phyloP scores from a whole-genome alignment of 805 yeast species.

The Metschnikowia vanudenii region DNA sequence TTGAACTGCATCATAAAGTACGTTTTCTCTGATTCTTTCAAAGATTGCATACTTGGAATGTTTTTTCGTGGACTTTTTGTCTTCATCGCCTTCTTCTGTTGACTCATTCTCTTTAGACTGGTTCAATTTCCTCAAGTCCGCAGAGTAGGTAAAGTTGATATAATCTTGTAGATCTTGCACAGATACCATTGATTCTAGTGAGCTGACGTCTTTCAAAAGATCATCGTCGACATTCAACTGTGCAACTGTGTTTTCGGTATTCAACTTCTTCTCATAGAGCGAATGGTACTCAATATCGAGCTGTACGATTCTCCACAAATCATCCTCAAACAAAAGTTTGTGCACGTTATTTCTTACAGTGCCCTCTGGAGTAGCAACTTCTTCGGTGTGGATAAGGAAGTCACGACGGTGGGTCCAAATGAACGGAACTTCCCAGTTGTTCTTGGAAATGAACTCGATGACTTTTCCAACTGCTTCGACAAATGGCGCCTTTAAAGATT shows the following conservation, averaged over 20 bases:
- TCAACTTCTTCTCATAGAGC: slow-evolving; percentile 67
- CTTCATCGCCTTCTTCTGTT: slow-evolving; percentile 21
- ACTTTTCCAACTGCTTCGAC: slow-evolving; percentile 67
- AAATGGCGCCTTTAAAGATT: slow-evolving; percentile 50
- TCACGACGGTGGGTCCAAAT: slow-evolving; percentile 96
- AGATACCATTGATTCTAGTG: slow-evolving; percentile 67
- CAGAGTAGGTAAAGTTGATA: slow-evolving; percentile 69
- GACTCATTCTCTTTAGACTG: slow-evolving; percentile 28
- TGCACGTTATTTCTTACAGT: slow-evolving; percentile 37
- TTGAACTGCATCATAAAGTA: slow-evolving; percentile 61
- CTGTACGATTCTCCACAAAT: slow-evolving; percentile 86
- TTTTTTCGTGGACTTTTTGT: slow-evolving; percentile 36
- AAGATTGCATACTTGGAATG: slow-evolving; percentile 61
- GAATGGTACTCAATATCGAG: slow-evolving; percentile 89
- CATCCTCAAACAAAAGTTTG: slow-evolving; percentile 70
- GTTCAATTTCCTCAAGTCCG: slow-evolving; percentile 49
- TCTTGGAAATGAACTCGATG: slow-evolving; percentile 69
- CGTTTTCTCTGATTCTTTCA: slow-evolving; percentile 66
- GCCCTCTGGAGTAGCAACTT: slow-evolving; percentile 41
- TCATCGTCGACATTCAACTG: slow-evolving; percentile 58
- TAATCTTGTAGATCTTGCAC: slow-evolving; percentile 86
- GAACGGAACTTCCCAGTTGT: slow-evolving; percentile 87
- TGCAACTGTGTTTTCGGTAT: slow-evolving; percentile 55
- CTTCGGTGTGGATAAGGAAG: slow-evolving; percentile 62
- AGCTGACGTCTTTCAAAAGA: slow-evolving; percentile 50